Percentiles rank a stretch among this genome's conserved stretches.
Conservation (phyloP, 345 rosid species). For the Eucalyptus decipiens region DNA sequence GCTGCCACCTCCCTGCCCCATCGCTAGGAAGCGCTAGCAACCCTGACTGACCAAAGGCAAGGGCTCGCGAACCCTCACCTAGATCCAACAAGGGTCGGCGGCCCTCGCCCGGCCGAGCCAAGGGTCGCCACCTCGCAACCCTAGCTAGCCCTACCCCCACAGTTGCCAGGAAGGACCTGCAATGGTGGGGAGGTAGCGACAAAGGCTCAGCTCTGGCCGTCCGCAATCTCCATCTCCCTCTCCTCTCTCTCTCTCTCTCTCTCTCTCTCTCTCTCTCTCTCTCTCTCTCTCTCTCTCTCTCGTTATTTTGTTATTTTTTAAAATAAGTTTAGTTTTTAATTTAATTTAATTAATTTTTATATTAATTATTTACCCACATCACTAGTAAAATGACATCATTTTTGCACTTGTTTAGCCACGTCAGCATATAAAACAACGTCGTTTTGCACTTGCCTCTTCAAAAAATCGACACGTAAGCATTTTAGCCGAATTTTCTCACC, state of each 20-base stretch:
- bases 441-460: too few relatives aligned
- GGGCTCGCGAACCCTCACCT: accelerated
- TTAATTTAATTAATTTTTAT: too few relatives aligned
- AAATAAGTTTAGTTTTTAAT: too few relatives aligned
- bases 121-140: accelerated
- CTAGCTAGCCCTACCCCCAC: accelerated
- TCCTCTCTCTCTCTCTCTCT: too few relatives aligned
- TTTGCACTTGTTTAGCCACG: too few relatives aligned
- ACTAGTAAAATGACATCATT: accelerated
- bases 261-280: too few relatives aligned
- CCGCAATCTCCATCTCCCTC: too few relatives aligned
- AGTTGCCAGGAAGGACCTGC: accelerated
- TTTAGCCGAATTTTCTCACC: accelerated
- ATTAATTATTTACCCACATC: too few relatives aligned
- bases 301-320: too few relatives aligned
- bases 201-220: accelerated
- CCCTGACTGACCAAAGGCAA: accelerated
- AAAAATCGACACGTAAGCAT: too few relatives aligned
- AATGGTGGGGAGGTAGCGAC: accelerated
- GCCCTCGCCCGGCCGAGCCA: accelerated
- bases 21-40: accelerated
- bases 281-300: too few relatives aligned
- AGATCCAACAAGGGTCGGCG: accelerated
- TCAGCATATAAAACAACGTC: accelerated
- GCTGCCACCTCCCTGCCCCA: accelerated